Conservation (phyloP, 1,284 basidiomycete species). For the Rhodotorula sp. region DNA sequence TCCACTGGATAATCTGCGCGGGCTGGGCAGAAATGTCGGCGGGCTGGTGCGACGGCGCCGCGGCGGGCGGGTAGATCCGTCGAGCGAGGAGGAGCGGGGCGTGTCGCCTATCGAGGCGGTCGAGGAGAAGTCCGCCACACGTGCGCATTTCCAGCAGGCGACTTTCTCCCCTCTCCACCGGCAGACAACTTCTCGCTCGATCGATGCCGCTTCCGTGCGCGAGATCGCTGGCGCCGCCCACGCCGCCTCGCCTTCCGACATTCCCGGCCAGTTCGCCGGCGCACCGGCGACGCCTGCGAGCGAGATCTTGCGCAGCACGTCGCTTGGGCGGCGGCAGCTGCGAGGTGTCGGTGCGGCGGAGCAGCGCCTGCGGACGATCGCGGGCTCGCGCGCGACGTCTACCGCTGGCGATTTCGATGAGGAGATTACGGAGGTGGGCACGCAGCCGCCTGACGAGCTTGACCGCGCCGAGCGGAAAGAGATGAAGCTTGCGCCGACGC, state of each 20-base stretch:
- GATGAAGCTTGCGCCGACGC: neutral
- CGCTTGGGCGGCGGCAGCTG: constrained; percentile 2
- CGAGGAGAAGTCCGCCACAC: neutral
- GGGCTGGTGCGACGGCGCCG: neutral
- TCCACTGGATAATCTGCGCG: neutral
- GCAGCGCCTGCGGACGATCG: constrained; percentile 19
- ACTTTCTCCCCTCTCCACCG: constrained; percentile 14
- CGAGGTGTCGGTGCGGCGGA: neutral
- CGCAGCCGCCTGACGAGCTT: neutral
- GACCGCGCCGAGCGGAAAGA: neutral
- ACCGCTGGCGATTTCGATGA: constrained; percentile 9
- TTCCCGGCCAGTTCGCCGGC: neutral
- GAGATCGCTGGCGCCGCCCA: constrained; percentile 15
- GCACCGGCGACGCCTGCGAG: constrained; percentile 2
- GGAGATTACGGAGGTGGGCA: constrained; percentile 20
- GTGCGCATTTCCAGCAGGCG: neutral
- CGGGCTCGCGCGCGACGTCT: constrained; percentile 13
- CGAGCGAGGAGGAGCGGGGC: neutral
- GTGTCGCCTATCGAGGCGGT: neutral
- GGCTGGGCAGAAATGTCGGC: neutral
- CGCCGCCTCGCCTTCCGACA: constrained; percentile 5
- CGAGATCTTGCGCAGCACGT: constrained; percentile 5
- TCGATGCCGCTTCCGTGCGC: constrained; percentile 11
- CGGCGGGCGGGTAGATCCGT: neutral
- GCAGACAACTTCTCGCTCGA: constrained; percentile 11